phyloP scores from a whole-genome alignment of 192 early-diverging fungal species.

The Backusella macrospora region DNA sequence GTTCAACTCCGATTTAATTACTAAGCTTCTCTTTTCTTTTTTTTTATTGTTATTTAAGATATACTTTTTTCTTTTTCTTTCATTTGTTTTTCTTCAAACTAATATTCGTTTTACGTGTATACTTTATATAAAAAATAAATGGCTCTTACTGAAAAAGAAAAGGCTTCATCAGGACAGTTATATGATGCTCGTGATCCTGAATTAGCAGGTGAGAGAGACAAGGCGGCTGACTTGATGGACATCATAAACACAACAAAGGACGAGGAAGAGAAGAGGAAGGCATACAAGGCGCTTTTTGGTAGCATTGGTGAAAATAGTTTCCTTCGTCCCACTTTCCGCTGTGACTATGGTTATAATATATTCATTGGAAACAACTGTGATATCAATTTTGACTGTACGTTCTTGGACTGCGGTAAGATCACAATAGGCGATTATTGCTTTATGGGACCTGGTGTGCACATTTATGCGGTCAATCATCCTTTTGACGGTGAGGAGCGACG shows the following conservation, averaged over 20 bases:
- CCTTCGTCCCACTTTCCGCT: slow-evolving; percentile 70
- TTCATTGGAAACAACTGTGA: slow-evolving; percentile 73
- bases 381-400: slow-evolving; percentile 72
- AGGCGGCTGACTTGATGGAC: slow-evolving; percentile 27
- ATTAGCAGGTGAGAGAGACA: slow-evolving; percentile 41
- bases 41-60: not conserved
- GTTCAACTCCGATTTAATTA: not conserved
- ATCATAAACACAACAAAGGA: slow-evolving; percentile 46
- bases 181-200: slow-evolving; percentile 62
- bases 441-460: slow-evolving; percentile 78
- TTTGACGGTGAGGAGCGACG: slow-evolving; percentile 55
- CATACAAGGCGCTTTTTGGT: slow-evolving; percentile 59
- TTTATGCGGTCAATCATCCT: slow-evolving; percentile 79
- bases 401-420: slow-evolving; percentile 78
- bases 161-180: slow-evolving; percentile 65
- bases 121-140: not conserved
- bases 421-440: slow-evolving; percentile 73
- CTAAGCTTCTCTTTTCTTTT: not conserved
- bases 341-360: slow-evolving; percentile 85
- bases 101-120: not conserved
- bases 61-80: not conserved
- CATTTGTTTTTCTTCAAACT: not conserved
- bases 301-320: slow-evolving; percentile 52
- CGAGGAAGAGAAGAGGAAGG: slow-evolving; percentile 23
- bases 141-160: slow-evolving; percentile 53